Base-by-base conservation (phyloP, 345 rosid species). In the Boechera retrofracta region DNA sequence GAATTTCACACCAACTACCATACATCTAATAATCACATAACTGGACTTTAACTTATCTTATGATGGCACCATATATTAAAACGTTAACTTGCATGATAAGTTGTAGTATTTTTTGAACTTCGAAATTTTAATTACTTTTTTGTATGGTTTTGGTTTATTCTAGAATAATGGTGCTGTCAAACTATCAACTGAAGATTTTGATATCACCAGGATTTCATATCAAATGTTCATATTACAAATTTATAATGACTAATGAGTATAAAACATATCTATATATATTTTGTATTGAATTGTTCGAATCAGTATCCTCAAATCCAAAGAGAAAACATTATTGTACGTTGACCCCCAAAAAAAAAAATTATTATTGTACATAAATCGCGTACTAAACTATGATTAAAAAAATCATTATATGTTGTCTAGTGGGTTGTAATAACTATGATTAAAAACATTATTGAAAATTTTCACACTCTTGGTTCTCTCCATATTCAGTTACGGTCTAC, bases 1-100 rank as follows among this genome's bases (percentile, higher is more conserved):
- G 28, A 68, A 39, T 53, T 39, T 68, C 61, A 52, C 48, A 67
- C 18, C 60, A 69, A 53, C n/a, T 13, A 67, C 12, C 10, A 54
- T 16, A 44, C 41, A 69, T 42, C 24, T 42, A 16, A 31, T 55
- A n/a, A 28, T 54, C 59, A 54, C 35, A 54, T 26, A 26, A 8
- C 10, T 59, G 7, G 44, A 35, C 44, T 61, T 38, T 36, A 21
- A 5, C 29, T 61, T 11, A 41, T 36, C n/a, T 5, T 21, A 41
- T 31, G n/a, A 61, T 61, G 49, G 16, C 16, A 66, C 16, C 42
- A 45, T 15, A 48, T 36, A 24, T 32, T 41, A 60, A 33, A 33
- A 42, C n/a, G 21, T 31, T 44, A 11, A 39, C 32, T 61, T 11
- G 48, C 58, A 71, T 48, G 39, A 24, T 24, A 60, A 60, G 12